Evolutionary conservation across 805 yeast species (phyloP), one percentile per base, ranked within the genome.

Genomic region (Yamadazyma sp.): DNA sequence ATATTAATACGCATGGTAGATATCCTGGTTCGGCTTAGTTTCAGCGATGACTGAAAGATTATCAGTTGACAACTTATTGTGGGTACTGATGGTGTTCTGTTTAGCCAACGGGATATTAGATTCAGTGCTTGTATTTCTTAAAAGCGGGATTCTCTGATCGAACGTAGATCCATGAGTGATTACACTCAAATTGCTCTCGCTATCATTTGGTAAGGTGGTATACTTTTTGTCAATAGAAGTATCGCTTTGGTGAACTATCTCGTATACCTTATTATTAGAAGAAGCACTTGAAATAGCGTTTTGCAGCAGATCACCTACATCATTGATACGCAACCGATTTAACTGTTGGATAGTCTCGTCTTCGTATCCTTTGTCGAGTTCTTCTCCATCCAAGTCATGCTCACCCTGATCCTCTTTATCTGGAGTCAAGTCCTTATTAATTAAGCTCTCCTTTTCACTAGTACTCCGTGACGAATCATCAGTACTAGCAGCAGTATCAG

Each of bases 41-140:
- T 49, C 52, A 12, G 56, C 51, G 11, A 53, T 47, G 22, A 57
- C 42, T 2, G 59, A 47, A 14, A 54, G 42, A 24, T 48, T 54
- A 27, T 61, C 65, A 4, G 54, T 53, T 14, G 47, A 42, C 6
- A 31, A 11, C 25, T 39, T 42, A 14, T 31, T 18, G 3, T 42
- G 40, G 20, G 37, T 22, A 6, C 38, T 35, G 5, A 36, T 10
- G 6, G 36, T 30, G 11, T 19, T 26, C 11, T 37, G 44, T 25
- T 37, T 47, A 10, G 40, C 11, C 18, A 45, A 35, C 6, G 51
- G 42, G 11, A 45, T 8, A 12, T 35, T 33, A 2, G 51, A 42
- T 32, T 40, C 46, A 2, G 45, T 38, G 34, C 49, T 46, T 1
- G 37, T 19, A 31, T 46, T 41, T 13, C 48, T 39, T 13, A 50